These are phyloP conservation scores for Rhodotorula kratochvilovae DNA, from an alignment of 768 basidiomycete genomes.

Conservation along the genomic window DNA sequence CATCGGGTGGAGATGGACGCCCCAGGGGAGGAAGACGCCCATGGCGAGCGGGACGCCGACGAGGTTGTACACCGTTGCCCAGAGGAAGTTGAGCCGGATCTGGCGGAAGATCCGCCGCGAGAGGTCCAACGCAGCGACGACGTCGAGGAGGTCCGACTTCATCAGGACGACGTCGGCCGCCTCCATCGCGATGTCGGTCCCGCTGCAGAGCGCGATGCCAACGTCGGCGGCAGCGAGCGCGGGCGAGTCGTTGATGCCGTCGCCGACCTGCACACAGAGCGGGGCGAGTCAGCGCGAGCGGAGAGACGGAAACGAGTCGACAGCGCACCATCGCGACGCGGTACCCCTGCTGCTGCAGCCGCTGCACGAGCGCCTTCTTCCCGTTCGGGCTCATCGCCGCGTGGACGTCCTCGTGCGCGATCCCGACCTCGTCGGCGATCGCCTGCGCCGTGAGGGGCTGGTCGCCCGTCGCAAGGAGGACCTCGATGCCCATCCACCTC, in stretches of 20 bases:
- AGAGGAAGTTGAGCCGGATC: constrained; percentile 86
- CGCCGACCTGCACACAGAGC: constrained; percentile 66
- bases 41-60: constrained; percentile 82
- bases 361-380: constrained; percentile 77
- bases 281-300: background rate
- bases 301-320: background rate
- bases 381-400: constrained; percentile 92
- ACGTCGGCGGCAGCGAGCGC: constrained; percentile 93
- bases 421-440: constrained; percentile 84
- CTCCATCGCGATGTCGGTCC: constrained; percentile 95
- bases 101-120: constrained; percentile 80
- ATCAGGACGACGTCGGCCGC: constrained; percentile 97
- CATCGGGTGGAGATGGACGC: constrained; percentile 93
- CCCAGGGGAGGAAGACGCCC: constrained; percentile 89
- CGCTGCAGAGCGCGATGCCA: constrained; percentile 91
- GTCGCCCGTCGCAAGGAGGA: constrained; percentile 92
- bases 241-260: constrained; percentile 98
- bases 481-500: constrained; percentile 82
- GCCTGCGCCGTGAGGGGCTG: constrained; percentile 77
- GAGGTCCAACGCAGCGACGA: constrained; percentile 91
- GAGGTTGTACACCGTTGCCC: constrained; percentile 69
- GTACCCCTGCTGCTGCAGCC: constrained; percentile 65
- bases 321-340: constrained; percentile 78
- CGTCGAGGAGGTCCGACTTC: constrained; percentile 92
- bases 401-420: constrained; percentile 74